These are phyloP conservation scores for Gynostemma pentaphyllum DNA, from an alignment of 306 rosid species.

Conservation along the genomic window DNA sequence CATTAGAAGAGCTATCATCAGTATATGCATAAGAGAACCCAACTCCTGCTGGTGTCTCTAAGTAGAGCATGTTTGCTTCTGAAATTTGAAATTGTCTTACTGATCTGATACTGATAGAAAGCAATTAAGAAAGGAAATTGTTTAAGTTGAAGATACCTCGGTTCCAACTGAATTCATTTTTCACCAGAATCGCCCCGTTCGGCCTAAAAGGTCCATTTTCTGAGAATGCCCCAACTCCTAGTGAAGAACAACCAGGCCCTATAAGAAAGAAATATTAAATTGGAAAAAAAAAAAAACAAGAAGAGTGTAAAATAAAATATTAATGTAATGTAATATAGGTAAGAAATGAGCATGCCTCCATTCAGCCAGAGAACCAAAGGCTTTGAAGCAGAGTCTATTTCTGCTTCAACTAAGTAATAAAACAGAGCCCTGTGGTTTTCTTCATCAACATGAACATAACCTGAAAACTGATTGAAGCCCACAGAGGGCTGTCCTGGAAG, in stretches of 20 bases:
- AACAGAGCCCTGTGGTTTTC: conserved; percentile 51
- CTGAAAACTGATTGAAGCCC: conserved; percentile 56
- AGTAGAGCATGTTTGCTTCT: conserved; percentile 48
- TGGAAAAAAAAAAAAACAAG: no score
- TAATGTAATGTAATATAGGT: background rate
- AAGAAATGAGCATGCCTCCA: conserved; percentile 21
- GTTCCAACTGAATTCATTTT: conserved; percentile 42
- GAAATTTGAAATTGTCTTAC: conserved; percentile 7
- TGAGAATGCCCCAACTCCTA: conserved; percentile 47
- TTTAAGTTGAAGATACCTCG: conserved; percentile 16
- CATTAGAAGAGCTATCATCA: conserved; percentile 23
- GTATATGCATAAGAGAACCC: conserved; percentile 38
- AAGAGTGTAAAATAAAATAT: no score
- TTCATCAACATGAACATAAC: conserved; percentile 61
- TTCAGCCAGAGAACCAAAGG: conserved; percentile 78
- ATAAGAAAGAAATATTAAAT: no score
- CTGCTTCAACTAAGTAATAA: conserved; percentile 75
- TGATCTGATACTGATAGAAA: background rate
- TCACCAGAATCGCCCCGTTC: conserved; percentile 22
- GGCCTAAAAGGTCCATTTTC: conserved; percentile 54
- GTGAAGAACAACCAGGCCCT: conserved; percentile 55
- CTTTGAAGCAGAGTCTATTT: conserved; percentile 58
- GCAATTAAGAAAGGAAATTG: background rate
- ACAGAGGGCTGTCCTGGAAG: conserved; percentile 75
- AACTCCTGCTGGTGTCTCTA: conserved; percentile 48